Evolutionary conservation across 441 rosid genomes (phyloP).

Genomic region (Biscutella auriculata): DNA sequence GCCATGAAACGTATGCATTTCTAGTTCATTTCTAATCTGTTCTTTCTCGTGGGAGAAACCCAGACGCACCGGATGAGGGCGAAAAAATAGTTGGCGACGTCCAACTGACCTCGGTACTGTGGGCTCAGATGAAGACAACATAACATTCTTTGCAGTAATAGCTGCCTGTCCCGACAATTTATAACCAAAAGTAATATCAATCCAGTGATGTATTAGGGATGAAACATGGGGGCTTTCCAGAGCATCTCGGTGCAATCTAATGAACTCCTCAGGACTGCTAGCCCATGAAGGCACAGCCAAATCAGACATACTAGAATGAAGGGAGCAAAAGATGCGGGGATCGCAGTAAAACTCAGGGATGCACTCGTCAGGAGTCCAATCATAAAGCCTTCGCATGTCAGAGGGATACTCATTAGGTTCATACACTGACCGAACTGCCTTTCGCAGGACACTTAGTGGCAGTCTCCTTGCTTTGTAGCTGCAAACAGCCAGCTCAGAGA

Average conservation of each 20-base stretch:
- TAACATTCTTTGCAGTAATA: slow-evolving; percentile 82
- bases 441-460: slow-evolving; percentile 75
- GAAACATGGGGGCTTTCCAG: slow-evolving; percentile 77
- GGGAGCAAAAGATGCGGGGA: slow-evolving; percentile 60
- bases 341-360: slow-evolving; percentile 91
- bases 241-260: slow-evolving; percentile 76
- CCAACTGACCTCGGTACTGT: slow-evolving; percentile 65
- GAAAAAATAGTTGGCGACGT: slow-evolving; percentile 75
- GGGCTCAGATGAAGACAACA: slow-evolving; percentile 74
- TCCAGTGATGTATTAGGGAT: slow-evolving; percentile 70
- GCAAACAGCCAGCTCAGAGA: slow-evolving; percentile 97
- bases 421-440: slow-evolving; percentile 89
- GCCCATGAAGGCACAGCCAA: slow-evolving; percentile 90
- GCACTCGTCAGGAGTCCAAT: slow-evolving; percentile 99
- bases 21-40: slow-evolving; percentile 20
- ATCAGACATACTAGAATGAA: slow-evolving; percentile 81
- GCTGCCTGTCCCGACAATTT: slow-evolving; percentile 90
- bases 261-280: slow-evolving; percentile 69
- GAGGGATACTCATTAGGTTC: slow-evolving; percentile 98
- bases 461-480: slow-evolving; percentile 97
- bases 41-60: slow-evolving; percentile 24
- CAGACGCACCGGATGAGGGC: slow-evolving; percentile 66
- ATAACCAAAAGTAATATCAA: slow-evolving; percentile 87
- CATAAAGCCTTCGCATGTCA: slow-evolving; percentile 85
- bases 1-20: slow-evolving; percentile 26